Evolutionary conservation across 257 asterid genomes (phyloP).

Genomic region (Nyctanthes arbortristis): DNA sequence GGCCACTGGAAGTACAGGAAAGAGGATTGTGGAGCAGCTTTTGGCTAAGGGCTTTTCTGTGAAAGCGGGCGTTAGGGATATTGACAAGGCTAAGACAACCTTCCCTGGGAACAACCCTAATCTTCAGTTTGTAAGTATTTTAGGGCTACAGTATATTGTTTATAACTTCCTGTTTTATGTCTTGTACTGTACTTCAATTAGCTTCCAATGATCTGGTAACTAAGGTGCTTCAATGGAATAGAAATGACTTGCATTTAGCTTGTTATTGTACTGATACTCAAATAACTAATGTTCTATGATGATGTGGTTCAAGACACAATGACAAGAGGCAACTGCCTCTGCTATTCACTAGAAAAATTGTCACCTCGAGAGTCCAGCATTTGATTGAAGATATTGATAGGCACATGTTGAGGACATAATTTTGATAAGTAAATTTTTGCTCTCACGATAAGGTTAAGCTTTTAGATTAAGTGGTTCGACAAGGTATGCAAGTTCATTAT

Average conservation of each 20-base stretch:
- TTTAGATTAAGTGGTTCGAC: not conserved
- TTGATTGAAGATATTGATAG: not conserved
- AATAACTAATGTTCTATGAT: too few relatives aligned
- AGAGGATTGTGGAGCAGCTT: slow-evolving; percentile 91
- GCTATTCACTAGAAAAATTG: too few relatives aligned
- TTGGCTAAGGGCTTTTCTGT: slow-evolving; percentile 86
- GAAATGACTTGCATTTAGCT: slow-evolving; percentile 1
- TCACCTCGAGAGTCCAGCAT: not conserved
- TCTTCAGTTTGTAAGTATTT: slow-evolving; percentile 76
- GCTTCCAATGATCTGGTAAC: not conserved
- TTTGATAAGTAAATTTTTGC: not conserved
- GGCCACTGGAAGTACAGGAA: slow-evolving; percentile 91
- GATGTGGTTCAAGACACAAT: too few relatives aligned
- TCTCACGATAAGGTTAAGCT: not conserved
- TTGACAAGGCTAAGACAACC: slow-evolving; percentile 73
- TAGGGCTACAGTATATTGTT: too few relatives aligned
- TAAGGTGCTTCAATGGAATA: not conserved
- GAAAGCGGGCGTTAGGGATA: slow-evolving; percentile 86
- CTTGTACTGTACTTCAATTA: slow-evolving; percentile 2
- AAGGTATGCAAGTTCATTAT: not conserved
- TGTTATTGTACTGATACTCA: not conserved
- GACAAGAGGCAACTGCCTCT: too few relatives aligned
- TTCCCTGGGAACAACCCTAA: slow-evolving; percentile 58
- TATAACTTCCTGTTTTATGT: too few relatives aligned
- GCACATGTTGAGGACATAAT: not conserved